Evolutionary conservation across 768 basidiomycete genomes (phyloP).

Genomic region (Hydnum rufescens): DNA sequence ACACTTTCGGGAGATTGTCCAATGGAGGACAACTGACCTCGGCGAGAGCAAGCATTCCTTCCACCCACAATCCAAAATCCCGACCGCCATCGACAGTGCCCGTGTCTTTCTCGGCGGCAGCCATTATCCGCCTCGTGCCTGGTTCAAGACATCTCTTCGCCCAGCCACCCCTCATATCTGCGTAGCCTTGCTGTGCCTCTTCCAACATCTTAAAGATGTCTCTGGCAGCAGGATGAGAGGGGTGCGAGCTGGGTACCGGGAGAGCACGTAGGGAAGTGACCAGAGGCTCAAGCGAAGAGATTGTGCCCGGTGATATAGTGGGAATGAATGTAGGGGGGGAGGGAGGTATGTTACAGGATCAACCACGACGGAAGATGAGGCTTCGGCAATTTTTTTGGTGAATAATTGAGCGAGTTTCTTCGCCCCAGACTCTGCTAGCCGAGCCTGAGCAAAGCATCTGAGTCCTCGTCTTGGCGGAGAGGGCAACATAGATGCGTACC

Average conservation of each 20-base stretch:
- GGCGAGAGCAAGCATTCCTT: constrained; percentile 39
- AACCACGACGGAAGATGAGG: constrained; percentile 36
- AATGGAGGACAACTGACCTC: constrained; percentile 26
- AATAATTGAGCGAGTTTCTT: constrained; percentile 67
- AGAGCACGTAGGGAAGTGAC: constrained; percentile 42
- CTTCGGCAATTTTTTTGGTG: constrained; percentile 77
- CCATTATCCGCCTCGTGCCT: constrained; percentile 48
- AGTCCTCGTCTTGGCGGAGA: neutral
- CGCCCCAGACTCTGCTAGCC: constrained; percentile 61
- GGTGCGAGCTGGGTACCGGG: constrained; percentile 60
- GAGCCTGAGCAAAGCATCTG: constrained; percentile 25
- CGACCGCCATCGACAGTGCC: constrained; percentile 42
- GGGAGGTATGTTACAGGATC: constrained; percentile 16
- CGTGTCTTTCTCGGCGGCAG: constrained; percentile 30
- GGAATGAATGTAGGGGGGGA: constrained; percentile 26
- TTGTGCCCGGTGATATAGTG: constrained; percentile 30
- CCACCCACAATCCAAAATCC: constrained; percentile 57
- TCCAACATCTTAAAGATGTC: constrained; percentile 42
- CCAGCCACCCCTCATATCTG: constrained; percentile 75
- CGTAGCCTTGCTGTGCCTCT: constrained; percentile 66
- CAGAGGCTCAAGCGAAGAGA: constrained; percentile 38
- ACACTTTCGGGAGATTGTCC: neutral
- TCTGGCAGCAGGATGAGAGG: constrained; percentile 57
- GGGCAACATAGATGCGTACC: constrained; percentile 17
- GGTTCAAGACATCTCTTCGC: constrained; percentile 51